Conservation (phyloP, 371 early-diverging fungal genomes). For the Mycotypha africana region DNA sequence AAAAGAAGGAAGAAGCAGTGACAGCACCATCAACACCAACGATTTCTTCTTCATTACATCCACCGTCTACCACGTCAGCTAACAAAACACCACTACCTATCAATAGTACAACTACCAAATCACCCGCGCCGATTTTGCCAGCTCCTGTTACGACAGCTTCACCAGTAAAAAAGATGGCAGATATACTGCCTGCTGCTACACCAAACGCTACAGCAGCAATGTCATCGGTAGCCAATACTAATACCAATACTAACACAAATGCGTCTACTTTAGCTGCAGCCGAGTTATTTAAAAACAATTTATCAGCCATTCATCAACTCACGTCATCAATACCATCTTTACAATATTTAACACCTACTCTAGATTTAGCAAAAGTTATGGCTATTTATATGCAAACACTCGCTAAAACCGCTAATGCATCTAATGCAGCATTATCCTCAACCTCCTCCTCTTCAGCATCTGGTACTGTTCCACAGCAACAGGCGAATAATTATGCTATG, state of each 20-base stretch:
- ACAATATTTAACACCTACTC: conserved; percentile 27
- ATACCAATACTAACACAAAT: no score
- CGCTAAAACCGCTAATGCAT: conserved; percentile 17
- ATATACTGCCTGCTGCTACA: conserved; percentile 10
- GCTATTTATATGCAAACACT: conserved; percentile 35
- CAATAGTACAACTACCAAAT: neutral
- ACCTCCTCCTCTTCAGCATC: conserved; percentile 10
- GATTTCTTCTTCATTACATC: no score
- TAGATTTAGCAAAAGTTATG: conserved; percentile 35
- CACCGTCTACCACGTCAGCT: no score
- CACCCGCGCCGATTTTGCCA: conserved; percentile 7
- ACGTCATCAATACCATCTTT: conserved; percentile 31
- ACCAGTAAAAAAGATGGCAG: conserved; percentile 4
- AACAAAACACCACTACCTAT: neutral
- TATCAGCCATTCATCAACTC: conserved; percentile 40
- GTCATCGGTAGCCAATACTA: neutral
- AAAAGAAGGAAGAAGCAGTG: conserved; percentile 25
- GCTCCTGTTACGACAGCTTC: conserved; percentile 3
- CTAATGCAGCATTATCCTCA: conserved; percentile 7
- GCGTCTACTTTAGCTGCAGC: conserved; percentile 12
- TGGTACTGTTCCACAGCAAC: no score
- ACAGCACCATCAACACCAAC: neutral
- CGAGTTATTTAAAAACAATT: conserved; percentile 30
- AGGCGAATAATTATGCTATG: no score
- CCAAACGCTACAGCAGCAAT: neutral